Evolutionary conservation across 163 green algal genomes (phyloP), one percentile per base, ranked within the genome.

Genomic region (Scenedesmus sp.): DNA sequence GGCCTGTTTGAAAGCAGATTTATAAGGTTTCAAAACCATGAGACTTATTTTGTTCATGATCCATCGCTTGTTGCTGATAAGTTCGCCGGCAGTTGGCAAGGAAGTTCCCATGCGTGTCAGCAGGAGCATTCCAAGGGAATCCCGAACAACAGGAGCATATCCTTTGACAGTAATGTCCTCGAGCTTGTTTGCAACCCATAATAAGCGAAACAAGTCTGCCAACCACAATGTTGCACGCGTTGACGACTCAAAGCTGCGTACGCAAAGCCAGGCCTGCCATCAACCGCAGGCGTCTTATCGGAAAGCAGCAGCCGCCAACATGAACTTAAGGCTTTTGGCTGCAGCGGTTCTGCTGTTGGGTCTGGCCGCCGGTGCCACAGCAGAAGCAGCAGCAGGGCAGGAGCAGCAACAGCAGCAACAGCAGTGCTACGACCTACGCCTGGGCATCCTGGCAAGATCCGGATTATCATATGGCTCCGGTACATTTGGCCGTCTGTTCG

Each of bases 341-440:
- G 66, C 26, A 18, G 6, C 7, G 3, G 4, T 76, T 7, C 66
- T 76, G 16, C 18, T 76, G 66, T 18, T 76, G 16, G 9, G 66
- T 10, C 66, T 76, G 2, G 66, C 4, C 16, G 26, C 6, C 16
- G 5, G 16, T 34, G 66, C 66, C 16, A 76, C 16, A 76, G 66
- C 66, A 76, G 66, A 76, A 3, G 2, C 26, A 76, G 2, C 66
- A 76, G 26, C 16, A 5, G 3, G 26, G 66, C 66, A 73, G 64
- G 3, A 73, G 64, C 9, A 76, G 66, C 16, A 76, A 34, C 66
- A 34, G 66, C 66, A 26, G 66, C 16, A 76, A 13, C 12, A 70
- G 66, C 66, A 76, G 16, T 76, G 66, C 66, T 76, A 76, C 66
- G 66, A 76, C 66, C 66, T 76, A 76, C 66, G 66, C 66, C 66